Conservation (phyloP, 257 asterid genomes). For the Agastache rugosa region DNA sequence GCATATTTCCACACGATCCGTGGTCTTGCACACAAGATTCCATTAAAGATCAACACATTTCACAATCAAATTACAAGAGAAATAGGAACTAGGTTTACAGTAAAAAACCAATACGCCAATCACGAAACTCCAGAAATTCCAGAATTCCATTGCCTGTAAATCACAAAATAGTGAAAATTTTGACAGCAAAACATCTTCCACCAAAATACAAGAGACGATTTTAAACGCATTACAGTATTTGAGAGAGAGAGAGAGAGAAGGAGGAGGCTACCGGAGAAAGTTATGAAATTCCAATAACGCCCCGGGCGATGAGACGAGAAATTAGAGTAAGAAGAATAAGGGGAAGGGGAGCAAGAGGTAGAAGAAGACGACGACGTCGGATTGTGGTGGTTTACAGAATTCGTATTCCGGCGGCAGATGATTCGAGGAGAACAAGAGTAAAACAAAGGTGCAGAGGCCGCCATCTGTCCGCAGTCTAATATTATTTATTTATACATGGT, state of each 20-base stretch:
- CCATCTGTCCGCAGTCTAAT: constrained; percentile 38
- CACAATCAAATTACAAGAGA: neutral
- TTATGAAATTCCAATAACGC: constrained; percentile 42
- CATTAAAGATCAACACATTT: neutral
- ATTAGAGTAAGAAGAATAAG: constrained; percentile 42
- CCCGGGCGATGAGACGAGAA: constrained; percentile 37
- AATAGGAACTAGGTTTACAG: constrained; percentile 26
- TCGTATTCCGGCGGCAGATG: constrained; percentile 31
- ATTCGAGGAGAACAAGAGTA: constrained; percentile 39
- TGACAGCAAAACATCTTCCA: constrained; percentile 18
- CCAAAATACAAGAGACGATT: constrained; percentile 15
- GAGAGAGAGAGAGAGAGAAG: constrained; percentile 17
- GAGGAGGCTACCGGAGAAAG: constrained; percentile 51
- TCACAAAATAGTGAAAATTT: constrained; percentile 26
- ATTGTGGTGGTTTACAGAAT: constrained; percentile 15
- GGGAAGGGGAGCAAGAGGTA: constrained; percentile 56
- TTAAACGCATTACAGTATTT: neutral
- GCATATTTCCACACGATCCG: constrained; percentile 6
- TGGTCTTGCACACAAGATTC: neutral
- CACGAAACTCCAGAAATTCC: constrained; percentile 39
- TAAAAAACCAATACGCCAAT: constrained; percentile 28
- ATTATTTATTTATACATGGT: constrained; percentile 36
- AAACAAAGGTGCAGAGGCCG: constrained; percentile 49
- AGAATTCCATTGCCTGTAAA: constrained; percentile 34
- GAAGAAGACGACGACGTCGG: constrained; percentile 48